Conservation (phyloP, 208 protist species). For the Porcisia hertigi region DNA sequence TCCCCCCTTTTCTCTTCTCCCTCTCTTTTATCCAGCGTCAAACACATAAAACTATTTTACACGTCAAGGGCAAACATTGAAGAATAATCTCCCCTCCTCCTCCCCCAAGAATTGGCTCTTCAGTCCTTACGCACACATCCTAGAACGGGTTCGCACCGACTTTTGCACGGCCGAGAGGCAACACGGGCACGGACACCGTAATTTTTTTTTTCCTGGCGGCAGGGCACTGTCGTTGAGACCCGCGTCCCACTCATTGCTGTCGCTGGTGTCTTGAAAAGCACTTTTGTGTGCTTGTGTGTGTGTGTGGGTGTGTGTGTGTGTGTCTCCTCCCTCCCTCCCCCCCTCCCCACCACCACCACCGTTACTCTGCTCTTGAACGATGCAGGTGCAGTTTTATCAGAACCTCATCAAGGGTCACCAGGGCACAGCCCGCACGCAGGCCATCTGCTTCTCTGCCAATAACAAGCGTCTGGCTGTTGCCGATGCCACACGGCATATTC, state of each 20-base stretch:
- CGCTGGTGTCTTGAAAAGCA: too few species aligned
- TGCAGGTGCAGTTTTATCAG: constrained; percentile 95
- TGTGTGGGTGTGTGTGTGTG: background rate
- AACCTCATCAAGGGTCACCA: constrained; percentile 81
- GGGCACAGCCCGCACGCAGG: constrained; percentile 86
- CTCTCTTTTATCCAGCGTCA: background rate
- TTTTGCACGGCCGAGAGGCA: background rate
- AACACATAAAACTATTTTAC: background rate
- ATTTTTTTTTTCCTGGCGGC: too few species aligned
- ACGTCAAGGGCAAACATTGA: background rate
- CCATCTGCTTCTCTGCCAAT: constrained; percentile 94
- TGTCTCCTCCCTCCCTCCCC: background rate
- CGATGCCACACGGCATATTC: constrained; percentile 85
- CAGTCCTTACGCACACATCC: background rate
- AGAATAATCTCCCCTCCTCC: background rate
- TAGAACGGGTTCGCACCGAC: background rate
- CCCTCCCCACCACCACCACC: too few species aligned
- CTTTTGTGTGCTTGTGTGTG: background rate
- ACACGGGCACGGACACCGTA: background rate
- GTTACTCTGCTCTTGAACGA: constrained; percentile 21
- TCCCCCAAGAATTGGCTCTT: background rate
- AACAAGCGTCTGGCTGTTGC: constrained; percentile 93
- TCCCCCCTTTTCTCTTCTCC: background rate
- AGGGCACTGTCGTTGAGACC: too few species aligned
- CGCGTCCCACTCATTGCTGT: too few species aligned